phyloP scores from a whole-genome alignment of 345 rosid species.

The Syzygium aqueum region DNA sequence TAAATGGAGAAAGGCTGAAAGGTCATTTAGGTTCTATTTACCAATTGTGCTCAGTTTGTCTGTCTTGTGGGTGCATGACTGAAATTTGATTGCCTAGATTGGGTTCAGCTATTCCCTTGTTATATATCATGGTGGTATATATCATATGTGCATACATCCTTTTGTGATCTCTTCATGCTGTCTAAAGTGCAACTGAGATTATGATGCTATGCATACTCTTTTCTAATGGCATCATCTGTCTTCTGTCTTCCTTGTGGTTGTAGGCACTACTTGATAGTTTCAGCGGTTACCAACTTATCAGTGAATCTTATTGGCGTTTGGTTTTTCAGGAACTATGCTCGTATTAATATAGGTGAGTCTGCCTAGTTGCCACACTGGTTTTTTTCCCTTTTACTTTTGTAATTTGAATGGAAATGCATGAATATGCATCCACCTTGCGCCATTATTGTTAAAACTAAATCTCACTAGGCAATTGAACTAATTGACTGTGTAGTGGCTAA shows the following conservation, averaged over 20 bases:
- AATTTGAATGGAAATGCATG: background rate
- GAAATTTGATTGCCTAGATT: background rate
- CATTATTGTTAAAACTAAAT: background rate
- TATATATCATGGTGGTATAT: background rate
- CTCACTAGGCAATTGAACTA: background rate
- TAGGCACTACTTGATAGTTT: constrained; percentile 96
- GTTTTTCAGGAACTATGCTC: constrained; percentile 98
- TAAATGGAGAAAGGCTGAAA: background rate
- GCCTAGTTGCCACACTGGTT: background rate
- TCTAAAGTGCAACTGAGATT: background rate
- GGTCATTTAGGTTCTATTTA: background rate
- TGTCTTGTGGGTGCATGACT: background rate
- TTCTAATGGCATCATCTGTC: background rate
- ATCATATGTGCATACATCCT: background rate
- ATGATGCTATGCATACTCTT: background rate
- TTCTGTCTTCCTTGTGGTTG: constrained; percentile 9
- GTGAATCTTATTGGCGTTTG: constrained; percentile 96
- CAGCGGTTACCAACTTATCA: constrained; percentile 85
- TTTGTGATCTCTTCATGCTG: background rate
- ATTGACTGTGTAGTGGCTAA: background rate
- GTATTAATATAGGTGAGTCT: constrained; percentile 69
- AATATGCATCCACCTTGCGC: background rate
- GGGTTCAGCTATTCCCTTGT: background rate
- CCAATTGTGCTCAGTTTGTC: background rate
- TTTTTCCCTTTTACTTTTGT: background rate